Conservation (phyloP, 1,284 basidiomycete species). For the Ustilago curta region DNA sequence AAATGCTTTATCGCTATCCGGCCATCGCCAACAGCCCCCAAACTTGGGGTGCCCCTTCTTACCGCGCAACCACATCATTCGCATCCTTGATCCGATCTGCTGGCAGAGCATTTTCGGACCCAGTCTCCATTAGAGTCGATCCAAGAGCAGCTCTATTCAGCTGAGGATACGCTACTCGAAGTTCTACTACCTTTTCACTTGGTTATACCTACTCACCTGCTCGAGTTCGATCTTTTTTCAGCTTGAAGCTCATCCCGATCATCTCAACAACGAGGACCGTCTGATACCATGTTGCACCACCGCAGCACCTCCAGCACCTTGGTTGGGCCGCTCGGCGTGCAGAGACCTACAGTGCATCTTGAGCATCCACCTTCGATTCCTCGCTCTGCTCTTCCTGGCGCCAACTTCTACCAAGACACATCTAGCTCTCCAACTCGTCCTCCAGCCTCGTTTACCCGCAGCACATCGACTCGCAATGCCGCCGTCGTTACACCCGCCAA, state of each 20-base stretch:
- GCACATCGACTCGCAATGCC: slow-evolving; percentile 22
- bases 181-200: not conserved
- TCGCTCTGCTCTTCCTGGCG: slow-evolving; percentile 6
- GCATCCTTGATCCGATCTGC: not conserved
- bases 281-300: slow-evolving; percentile 18
- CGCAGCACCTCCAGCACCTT: slow-evolving; percentile 11
- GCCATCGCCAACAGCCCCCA: too few relatives aligned
- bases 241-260: not conserved
- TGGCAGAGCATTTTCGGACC: not conserved
- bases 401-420: not conserved
- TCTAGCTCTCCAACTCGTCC: slow-evolving; percentile 15
- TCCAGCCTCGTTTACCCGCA: slow-evolving; percentile 34
- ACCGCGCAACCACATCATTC: slow-evolving; percentile 1
- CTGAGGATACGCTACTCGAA: slow-evolving; percentile 11
- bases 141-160: slow-evolving; percentile 37
- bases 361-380: slow-evolving; percentile 34
- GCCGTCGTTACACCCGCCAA: slow-evolving; percentile 8
- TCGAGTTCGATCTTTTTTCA: not conserved
- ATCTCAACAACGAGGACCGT: not conserved
- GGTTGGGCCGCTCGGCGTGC: slow-evolving; percentile 2
- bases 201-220: not conserved
- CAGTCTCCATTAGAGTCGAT: slow-evolving; percentile 1
- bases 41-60: not conserved
- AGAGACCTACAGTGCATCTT: slow-evolving; percentile 24
- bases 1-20: not conserved